phyloP scores from a whole-genome alignment of 139 green algal species.

The Chlorella sp. region DNA sequence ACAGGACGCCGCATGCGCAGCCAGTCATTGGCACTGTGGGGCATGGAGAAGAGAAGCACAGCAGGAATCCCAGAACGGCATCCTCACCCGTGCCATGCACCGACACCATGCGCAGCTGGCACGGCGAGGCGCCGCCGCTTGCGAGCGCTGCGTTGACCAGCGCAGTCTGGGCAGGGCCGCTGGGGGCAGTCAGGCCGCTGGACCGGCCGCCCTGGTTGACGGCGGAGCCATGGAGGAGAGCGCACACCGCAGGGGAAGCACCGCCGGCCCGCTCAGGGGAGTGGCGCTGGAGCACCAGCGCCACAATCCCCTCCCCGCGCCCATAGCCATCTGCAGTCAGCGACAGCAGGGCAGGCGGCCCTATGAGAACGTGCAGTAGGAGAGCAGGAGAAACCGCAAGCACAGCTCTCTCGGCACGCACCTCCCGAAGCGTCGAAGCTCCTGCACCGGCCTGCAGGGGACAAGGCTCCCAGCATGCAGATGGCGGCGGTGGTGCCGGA shows the following conservation, averaged over 20 bases:
- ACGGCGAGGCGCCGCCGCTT: slow-evolving; percentile 6
- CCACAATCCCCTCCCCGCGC: slow-evolving; percentile 42
- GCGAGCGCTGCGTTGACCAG: slow-evolving; percentile 53
- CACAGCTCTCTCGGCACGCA: too few relatives aligned
- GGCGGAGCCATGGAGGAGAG: slow-evolving; percentile 49
- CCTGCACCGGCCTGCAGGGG: slow-evolving; percentile 49
- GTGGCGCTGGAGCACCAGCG: slow-evolving; percentile 14
- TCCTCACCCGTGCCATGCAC: slow-evolving; percentile 61
- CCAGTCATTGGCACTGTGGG: too few relatives aligned
- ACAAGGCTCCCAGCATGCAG: slow-evolving; percentile 52
- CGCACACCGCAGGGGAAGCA: neutral
- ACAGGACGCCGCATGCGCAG: too few relatives aligned
- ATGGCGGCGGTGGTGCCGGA: slow-evolving; percentile 37
- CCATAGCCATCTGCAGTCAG: slow-evolving; percentile 68
- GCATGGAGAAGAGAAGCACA: too few relatives aligned
- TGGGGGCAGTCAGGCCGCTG: slow-evolving; percentile 77
- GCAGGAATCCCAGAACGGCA: too few relatives aligned
- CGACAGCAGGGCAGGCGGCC: too few relatives aligned
- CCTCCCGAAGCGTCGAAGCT: slow-evolving; percentile 55
- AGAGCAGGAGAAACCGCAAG: too few relatives aligned
- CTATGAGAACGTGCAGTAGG: too few relatives aligned
- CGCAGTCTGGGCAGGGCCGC: slow-evolving; percentile 67
- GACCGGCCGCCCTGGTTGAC: slow-evolving; percentile 84
- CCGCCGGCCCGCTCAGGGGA: neutral
- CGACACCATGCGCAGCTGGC: slow-evolving; percentile 11